Conservation (phyloP, 371 early-diverging fungal species). For the Thermomucor indicae-seudaticae region DNA sequence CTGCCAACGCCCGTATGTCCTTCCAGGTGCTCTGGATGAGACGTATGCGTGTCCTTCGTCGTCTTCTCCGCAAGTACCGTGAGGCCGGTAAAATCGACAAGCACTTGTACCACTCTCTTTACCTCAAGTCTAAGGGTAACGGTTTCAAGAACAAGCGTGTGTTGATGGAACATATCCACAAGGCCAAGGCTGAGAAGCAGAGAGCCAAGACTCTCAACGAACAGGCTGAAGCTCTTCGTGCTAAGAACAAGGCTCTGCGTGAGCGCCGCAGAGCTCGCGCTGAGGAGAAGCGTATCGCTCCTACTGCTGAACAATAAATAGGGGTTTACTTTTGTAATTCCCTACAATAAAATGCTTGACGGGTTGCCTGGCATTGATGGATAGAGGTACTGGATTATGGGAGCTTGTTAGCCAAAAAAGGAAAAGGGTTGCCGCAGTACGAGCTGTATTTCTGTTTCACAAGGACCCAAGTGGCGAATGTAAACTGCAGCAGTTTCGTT, state of each 20-base stretch:
- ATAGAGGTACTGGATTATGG: too few species aligned
- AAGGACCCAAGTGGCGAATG: too few species aligned
- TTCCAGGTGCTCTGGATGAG: conserved; percentile 98
- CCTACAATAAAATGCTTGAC: too few species aligned
- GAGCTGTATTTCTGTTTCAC: too few species aligned
- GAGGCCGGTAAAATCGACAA: conserved; percentile 97
- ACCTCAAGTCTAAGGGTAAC: conserved; percentile 99
- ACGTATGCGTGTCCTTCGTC: conserved; percentile 97
- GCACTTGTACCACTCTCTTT: conserved; percentile 96
- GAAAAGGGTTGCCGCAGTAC: too few species aligned
- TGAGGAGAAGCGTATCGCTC: conserved; percentile 79
- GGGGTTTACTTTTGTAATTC: too few species aligned
- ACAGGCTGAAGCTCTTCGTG: conserved; percentile 98
- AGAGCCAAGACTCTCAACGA: conserved; percentile 93
- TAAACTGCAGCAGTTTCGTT: too few species aligned
- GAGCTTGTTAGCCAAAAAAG: too few species aligned
- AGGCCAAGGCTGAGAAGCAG: conserved; percentile 99
- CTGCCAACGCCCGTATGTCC: conserved; percentile 99
- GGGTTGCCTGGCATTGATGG: too few species aligned
- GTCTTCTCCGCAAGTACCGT: conserved; percentile 96
- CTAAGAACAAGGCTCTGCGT: conserved; percentile 93
- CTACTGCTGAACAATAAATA: conserved; percentile 4
- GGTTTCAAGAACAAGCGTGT: conserved; percentile 99
- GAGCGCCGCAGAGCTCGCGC: conserved; percentile 87
- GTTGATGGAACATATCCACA: conserved; percentile 99